A percentile compares a stretch with the other conserved stretches of the same genome.
Evolutionary conservation across 306 rosid species (phyloP).

Genomic region (Mucuna pruriens): DNA sequence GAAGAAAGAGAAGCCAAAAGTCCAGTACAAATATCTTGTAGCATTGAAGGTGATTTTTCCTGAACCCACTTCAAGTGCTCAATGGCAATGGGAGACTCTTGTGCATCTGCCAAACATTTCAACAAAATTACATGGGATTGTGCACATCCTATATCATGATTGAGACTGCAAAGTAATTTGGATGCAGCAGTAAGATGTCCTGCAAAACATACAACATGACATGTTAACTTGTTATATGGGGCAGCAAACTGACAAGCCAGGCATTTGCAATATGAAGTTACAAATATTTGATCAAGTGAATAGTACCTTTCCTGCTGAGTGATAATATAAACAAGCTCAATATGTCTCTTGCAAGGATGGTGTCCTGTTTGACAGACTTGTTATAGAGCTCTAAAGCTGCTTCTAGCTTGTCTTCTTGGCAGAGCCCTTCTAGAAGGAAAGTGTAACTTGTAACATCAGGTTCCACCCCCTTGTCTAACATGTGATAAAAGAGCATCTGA

Average conservation of each 20-base stretch:
- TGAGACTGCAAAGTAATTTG: slow-evolving; percentile 61
- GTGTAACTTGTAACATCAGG: slow-evolving; percentile 71
- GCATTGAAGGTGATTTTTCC: slow-evolving; percentile 55
- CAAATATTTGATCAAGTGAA: slow-evolving; percentile 20
- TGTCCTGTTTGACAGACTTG: slow-evolving; percentile 61
- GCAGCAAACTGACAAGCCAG: slow-evolving; percentile 16
- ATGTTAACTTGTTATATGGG: background rate
- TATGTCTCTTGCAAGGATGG: slow-evolving; percentile 55
- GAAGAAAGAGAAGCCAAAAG: slow-evolving; percentile 71
- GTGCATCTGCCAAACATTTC: slow-evolving; percentile 67
- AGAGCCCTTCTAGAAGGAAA: slow-evolving; percentile 75
- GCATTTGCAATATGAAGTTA: background rate
- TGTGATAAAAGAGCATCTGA: slow-evolving; percentile 65
- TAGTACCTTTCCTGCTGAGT: slow-evolving; percentile 72
- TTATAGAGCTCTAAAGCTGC: slow-evolving; percentile 75
- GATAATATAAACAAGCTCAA: slow-evolving; percentile 54
- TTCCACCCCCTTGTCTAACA: slow-evolving; percentile 64
- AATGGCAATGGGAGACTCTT: slow-evolving; percentile 59
- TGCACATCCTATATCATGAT: slow-evolving; percentile 44
- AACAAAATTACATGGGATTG: slow-evolving; percentile 67
- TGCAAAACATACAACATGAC: slow-evolving; percentile 44
- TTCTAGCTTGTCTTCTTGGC: slow-evolving; percentile 62
- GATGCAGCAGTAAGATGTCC: slow-evolving; percentile 73
- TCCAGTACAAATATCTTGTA: slow-evolving; percentile 57
- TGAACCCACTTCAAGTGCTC: slow-evolving; percentile 67